phyloP scores from a whole-genome alignment of 164 flowering plant genomes.

The Magnolia officinalis region DNA sequence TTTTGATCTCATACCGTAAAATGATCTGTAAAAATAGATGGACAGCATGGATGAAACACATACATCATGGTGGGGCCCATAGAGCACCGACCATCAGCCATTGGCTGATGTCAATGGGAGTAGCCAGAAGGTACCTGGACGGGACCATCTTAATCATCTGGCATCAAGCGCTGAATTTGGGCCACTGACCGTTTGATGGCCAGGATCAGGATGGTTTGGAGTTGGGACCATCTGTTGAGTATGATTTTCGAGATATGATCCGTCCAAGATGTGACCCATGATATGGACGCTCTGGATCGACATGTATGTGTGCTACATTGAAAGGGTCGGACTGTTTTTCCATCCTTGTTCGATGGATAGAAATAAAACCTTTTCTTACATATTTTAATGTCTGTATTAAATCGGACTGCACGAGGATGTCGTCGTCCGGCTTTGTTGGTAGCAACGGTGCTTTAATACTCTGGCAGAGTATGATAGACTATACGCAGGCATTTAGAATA shows the following conservation, averaged over 20 bases:
- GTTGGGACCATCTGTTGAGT: background rate
- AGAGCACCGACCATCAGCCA: no score
- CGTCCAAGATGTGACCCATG: background rate
- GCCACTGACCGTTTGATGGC: no score
- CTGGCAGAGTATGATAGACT: background rate
- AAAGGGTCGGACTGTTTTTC: background rate
- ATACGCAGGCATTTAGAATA: background rate
- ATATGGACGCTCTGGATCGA: background rate
- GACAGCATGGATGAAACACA: no score
- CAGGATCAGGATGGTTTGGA: no score
- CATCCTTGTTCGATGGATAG: background rate
- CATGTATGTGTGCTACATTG: background rate
- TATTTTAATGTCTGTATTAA: background rate
- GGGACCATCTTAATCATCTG: no score
- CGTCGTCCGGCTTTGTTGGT: background rate
- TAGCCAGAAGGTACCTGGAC: no score
- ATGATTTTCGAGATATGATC: background rate
- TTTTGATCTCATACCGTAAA: no score
- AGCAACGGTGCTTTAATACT: background rate
- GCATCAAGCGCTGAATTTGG: no score
- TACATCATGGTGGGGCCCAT: no score
- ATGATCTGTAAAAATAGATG: no score
- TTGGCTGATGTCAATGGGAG: no score
- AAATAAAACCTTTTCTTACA: background rate
- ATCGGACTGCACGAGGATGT: background rate